Evolutionary conservation across 495 filamentous ascomycete genomes (phyloP), one percentile per base, ranked within the genome.

Genomic region (Lasiosphaeriaceae sp.): DNA sequence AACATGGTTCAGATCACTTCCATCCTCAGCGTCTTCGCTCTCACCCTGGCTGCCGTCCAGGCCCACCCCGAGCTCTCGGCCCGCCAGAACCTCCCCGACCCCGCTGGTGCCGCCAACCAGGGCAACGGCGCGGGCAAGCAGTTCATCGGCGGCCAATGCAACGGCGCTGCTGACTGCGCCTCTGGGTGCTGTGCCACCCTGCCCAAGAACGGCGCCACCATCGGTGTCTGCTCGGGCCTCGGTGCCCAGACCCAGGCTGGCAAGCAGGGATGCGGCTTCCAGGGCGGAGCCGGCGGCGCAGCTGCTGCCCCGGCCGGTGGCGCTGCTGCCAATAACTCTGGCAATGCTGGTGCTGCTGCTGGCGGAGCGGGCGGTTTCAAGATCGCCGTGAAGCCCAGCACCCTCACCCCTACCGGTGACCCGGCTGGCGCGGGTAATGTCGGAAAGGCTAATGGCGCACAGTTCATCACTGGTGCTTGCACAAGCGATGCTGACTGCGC

Each of bases 1-100:
- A 62, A 43, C 21, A 69, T 69, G 66, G 66, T 69, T 37, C 59
- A 62, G 11, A 43, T 66, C 49, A 56, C 61, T 14, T 41, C 52
- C 26, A 12, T 66, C 11, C 1, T 62, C 41, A 49, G 54, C 55
- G 54, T 58, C n/a, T 20, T 69, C 6, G 66, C 63, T 43, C 16
- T 85, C 31, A 77, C 73, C n/a, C 73, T 82, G 19, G 82, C 73
- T n/a, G 78, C 77, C 31, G 74, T 73, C 69, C 74, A 83, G n/a
- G 77, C 78, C 19, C 76, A 78, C 41, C 78, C 76, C 31, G 74
- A 74, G 31, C 77, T 84, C 37, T 81, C 77, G 2, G 68, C 72
- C 43, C 81, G 70, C 8, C 83, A 69, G 29, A 52, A 19, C 46
- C 48, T 68, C 37, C 66, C 66, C 5, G 67, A 70, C 20, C 54